Evolutionary conservation across 2,329 filamentous ascomycete genomes (phyloP).

Genomic region (Akanthomyces dipterigenus): DNA sequence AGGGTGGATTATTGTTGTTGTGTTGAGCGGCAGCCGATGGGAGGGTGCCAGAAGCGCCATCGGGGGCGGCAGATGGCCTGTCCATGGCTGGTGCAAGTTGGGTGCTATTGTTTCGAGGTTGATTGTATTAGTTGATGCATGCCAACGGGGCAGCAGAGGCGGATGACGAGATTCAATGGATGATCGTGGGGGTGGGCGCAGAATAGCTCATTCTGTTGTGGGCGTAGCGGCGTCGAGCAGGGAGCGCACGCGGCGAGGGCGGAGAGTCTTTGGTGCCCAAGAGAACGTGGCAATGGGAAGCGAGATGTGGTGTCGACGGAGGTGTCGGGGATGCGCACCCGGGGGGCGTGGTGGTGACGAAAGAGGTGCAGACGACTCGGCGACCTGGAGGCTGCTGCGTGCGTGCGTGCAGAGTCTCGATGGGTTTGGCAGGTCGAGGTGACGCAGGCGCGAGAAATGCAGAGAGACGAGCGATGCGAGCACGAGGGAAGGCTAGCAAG

Average conservation of each 20-base stretch:
- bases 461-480: background rate
- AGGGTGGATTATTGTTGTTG: conserved; percentile 15
- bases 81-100: conserved; percentile 25
- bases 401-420: background rate
- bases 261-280: conserved; percentile 9
- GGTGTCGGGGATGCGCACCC: conserved; percentile 1
- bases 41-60: conserved; percentile 19
- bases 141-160: background rate
- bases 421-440: background rate
- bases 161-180: conserved; percentile 19
- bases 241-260: conserved; percentile 9
- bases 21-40: conserved; percentile 17
- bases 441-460: background rate
- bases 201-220: conserved; percentile 30
- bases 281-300: conserved; percentile 13
- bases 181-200: conserved; percentile 19
- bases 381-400: background rate
- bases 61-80: conserved; percentile 24
- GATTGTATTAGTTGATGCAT: conserved; percentile 23
- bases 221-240: conserved; percentile 23
- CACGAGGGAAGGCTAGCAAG: background rate
- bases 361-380: conserved; percentile 3
- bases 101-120: conserved; percentile 21
- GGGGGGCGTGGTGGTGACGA: background rate
- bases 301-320: background rate